Base-by-base conservation (phyloP, 495 filamentous ascomycete genomes). In the Copromyces sp. region DNA sequence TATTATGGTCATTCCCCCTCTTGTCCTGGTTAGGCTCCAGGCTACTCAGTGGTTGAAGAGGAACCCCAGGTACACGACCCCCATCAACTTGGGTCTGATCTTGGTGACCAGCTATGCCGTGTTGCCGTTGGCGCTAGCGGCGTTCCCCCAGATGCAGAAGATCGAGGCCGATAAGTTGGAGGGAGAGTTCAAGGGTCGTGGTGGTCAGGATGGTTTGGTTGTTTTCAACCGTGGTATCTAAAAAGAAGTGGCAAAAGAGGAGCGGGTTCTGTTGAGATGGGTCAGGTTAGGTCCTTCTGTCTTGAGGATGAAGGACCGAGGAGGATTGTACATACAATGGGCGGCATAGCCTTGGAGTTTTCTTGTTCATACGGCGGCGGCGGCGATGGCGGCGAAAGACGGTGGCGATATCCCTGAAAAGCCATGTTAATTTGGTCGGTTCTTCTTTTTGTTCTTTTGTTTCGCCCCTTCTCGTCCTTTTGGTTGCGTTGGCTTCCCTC, bases 141-240 rank as follows among this genome's bases (percentile, higher is more conserved):
- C 91, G 9, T 99, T 98, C 83, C 95, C 95, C 12, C 93, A 97
- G 84, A 84, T 93, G 71, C 94, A 99, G 85, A 86, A 86, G 69
- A 91, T 97, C 29, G 86, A 83, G 71, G 93, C 91, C 0, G 83
- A 84, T 9, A 89, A 82, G 20, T 78, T 99, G 59, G 95, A 98
- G 85, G 82, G 90, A 75, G 90, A 97, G 82, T 97, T 99, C 79
- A 89, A 89, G 82, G 89, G 87, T 1, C 86, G 86, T 68, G 93
- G 91, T n/a, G 94, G 93, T 0, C 83, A 89, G 68, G 86, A 84
- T 24, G 93, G 90, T 0, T 83, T 91, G 87, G 92, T 98, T 9
- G 93, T 92, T 77, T 98, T 98, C 78, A 97, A 98, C 79, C 86
- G 94, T 72, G 94, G 94, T 2, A 95, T 97, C 76, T 96, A 84